A percentile compares a stretch with the other conserved stretches of the same genome.
Conservation (phyloP, 2,329 filamentous ascomycete species). For the Pseudocercospora ulei region DNA sequence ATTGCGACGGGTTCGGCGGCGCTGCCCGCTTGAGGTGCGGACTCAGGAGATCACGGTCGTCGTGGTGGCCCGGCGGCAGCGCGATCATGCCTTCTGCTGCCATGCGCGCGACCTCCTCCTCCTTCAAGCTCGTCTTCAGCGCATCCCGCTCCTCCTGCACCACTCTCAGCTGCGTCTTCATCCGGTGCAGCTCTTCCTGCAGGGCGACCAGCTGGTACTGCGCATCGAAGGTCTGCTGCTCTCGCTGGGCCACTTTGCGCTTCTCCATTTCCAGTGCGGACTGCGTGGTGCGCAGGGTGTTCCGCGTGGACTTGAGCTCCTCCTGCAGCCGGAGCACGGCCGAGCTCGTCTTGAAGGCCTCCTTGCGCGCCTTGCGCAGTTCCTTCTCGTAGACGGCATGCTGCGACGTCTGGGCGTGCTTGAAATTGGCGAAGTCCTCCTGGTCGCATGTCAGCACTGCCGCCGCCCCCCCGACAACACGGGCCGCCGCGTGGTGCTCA, state of each 20-base stretch:
- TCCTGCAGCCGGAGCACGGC: slow-evolving; percentile 61
- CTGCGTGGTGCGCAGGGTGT: slow-evolving; percentile 48
- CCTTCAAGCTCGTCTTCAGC: slow-evolving; percentile 60
- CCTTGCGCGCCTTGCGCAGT: slow-evolving; percentile 58
- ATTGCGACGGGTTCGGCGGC: slow-evolving; percentile 40
- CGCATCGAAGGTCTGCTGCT: slow-evolving; percentile 60
- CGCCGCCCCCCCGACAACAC: too few species aligned
- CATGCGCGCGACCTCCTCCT: slow-evolving; percentile 62
- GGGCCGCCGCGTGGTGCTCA: slow-evolving; percentile 40
- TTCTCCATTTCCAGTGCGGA: slow-evolving; percentile 55
- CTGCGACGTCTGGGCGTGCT: slow-evolving; percentile 46
- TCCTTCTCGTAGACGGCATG: slow-evolving; percentile 58
- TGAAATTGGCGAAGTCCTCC: slow-evolving; percentile 61
- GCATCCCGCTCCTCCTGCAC: slow-evolving; percentile 66
- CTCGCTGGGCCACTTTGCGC: slow-evolving; percentile 50
- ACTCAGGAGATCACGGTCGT: slow-evolving; percentile 54
- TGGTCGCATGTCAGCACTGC: slow-evolving; percentile 31
- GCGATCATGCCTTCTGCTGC: slow-evolving; percentile 62
- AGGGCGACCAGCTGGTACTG: slow-evolving; percentile 56
- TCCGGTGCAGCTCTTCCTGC: slow-evolving; percentile 57
- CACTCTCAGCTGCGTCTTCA: slow-evolving; percentile 53
- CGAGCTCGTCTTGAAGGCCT: slow-evolving; percentile 66
- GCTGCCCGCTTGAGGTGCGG: slow-evolving; percentile 33
- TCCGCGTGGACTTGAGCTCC: slow-evolving; percentile 56
- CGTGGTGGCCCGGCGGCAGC: slow-evolving; percentile 46